Percentiles rank a stretch among this genome's conserved stretches.
These are phyloP conservation scores for Penicillium atrosanguineum DNA, from an alignment of 495 filamentous ascomycete species.

Conservation along the genomic window DNA sequence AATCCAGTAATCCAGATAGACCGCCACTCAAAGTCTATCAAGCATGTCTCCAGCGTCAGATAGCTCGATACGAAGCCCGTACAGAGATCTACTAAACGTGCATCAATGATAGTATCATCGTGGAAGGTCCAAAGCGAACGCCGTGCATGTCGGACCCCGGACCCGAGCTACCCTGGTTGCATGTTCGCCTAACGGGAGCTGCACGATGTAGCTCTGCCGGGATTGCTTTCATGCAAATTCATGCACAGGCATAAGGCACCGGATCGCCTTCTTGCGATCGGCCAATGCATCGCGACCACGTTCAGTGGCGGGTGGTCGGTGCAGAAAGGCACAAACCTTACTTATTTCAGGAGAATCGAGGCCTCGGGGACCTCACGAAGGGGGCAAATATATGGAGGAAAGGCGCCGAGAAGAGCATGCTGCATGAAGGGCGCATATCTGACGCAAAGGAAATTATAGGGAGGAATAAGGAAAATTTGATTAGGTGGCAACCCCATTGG, in stretches of 20 bases:
- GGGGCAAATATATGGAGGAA: not conserved
- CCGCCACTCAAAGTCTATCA: not conserved
- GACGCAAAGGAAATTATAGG: not conserved
- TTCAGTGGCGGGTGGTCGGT: slow-evolving; percentile 7
- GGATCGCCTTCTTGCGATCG: not conserved
- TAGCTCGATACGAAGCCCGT: not conserved
- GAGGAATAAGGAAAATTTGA: not conserved
- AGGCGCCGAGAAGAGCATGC: not conserved
- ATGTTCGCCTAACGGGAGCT: not conserved
- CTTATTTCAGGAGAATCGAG: not conserved
- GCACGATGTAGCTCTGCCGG: not conserved
- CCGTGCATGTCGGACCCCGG: not conserved
- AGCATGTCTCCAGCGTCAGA: not conserved
- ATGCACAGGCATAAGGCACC: slow-evolving; percentile 2
- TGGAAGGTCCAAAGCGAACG: not conserved
- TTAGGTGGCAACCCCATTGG: not conserved
- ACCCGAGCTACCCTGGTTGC: not conserved
- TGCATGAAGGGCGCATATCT: not conserved
- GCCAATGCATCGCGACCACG: slow-evolving; percentile 9
- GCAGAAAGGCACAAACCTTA: not conserved
- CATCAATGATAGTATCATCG: not conserved
- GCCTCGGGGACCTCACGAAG: not conserved
- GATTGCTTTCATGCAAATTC: not conserved
- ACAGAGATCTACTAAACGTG: not conserved
- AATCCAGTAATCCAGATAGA: slow-evolving; percentile 3